Conservation (phyloP, 805 yeast species). For the Candida nanaspora region DNA sequence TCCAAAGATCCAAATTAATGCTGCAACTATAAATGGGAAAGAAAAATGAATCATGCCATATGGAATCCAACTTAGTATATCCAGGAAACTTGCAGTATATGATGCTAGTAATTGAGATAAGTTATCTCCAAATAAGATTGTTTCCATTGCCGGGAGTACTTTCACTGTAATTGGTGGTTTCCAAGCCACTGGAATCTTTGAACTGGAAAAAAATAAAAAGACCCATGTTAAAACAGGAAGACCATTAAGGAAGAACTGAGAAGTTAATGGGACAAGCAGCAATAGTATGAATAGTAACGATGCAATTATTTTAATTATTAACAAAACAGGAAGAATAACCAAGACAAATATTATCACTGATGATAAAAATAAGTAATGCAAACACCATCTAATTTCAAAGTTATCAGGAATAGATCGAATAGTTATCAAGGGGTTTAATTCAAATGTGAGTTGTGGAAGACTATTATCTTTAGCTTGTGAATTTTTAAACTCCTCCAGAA, state of each 20-base stretch:
- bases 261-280: conserved; percentile 63
- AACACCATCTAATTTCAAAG: neutral
- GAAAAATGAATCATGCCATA: conserved; percentile 88
- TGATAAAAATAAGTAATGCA: conserved; percentile 14
- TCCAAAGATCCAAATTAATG: conserved; percentile 71
- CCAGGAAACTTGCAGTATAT: conserved; percentile 56
- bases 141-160: conserved; percentile 87
- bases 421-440: conserved; percentile 5
- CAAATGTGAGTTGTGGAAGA: conserved; percentile 4
- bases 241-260: conserved; percentile 79
- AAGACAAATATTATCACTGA: conserved; percentile 17
- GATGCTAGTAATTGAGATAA: conserved; percentile 80
- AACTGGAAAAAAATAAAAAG: conserved; percentile 70
- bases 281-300: conserved; percentile 26
- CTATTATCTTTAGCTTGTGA: neutral
- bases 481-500: neutral
- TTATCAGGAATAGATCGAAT: neutral
- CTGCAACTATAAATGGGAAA: conserved; percentile 85
- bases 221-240: conserved; percentile 87
- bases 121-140: conserved; percentile 89
- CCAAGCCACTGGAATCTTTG: conserved; percentile 63
- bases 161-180: conserved; percentile 87
- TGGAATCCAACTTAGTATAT: conserved; percentile 89
- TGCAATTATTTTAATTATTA: conserved; percentile 9
- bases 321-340: conserved; percentile 13